Evolutionary conservation across 192 early-diverging fungal species (phyloP).

Genomic region (Kickxella alabastrina): DNA sequence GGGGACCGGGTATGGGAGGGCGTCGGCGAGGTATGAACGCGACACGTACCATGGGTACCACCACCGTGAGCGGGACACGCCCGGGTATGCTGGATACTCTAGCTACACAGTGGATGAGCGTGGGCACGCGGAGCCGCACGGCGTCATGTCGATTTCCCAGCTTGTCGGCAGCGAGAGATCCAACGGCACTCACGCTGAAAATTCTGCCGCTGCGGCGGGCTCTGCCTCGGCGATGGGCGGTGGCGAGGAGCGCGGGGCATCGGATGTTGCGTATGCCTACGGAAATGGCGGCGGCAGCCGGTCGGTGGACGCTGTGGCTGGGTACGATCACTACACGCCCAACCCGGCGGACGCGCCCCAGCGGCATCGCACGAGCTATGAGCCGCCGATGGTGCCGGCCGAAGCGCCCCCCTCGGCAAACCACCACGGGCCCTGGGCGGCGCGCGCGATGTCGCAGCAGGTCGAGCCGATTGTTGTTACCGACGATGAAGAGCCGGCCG

Average conservation of each 20-base stretch:
- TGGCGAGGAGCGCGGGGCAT: neutral
- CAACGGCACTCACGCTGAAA: neutral
- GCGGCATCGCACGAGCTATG: neutral
- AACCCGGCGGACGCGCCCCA: neutral
- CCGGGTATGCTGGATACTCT: conserved; percentile 7
- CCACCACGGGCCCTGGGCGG: conserved; percentile 8
- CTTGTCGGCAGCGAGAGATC: conserved; percentile 30
- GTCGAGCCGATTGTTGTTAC: conserved; percentile 11
- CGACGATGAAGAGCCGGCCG: neutral
- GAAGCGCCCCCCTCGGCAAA: conserved; percentile 8
- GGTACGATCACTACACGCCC: neutral
- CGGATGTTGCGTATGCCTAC: neutral
- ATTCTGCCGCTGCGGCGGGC: neutral
- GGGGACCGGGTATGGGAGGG: conserved; percentile 7
- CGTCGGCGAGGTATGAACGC: conserved; percentile 8
- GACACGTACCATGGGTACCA: conserved; percentile 12
- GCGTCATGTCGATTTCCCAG: conserved; percentile 49
- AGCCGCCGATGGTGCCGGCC: neutral
- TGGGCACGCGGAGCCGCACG: conserved; percentile 8
- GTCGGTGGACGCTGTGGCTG: conserved; percentile 2
- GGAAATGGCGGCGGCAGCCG: conserved; percentile 4
- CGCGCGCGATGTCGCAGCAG: neutral
- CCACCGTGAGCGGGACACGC: neutral
- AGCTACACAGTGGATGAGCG: neutral
- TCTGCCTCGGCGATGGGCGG: neutral